Base-by-base conservation (phyloP, 2,329 filamentous ascomycete species). In the Ophiostoma angusticollis region DNA sequence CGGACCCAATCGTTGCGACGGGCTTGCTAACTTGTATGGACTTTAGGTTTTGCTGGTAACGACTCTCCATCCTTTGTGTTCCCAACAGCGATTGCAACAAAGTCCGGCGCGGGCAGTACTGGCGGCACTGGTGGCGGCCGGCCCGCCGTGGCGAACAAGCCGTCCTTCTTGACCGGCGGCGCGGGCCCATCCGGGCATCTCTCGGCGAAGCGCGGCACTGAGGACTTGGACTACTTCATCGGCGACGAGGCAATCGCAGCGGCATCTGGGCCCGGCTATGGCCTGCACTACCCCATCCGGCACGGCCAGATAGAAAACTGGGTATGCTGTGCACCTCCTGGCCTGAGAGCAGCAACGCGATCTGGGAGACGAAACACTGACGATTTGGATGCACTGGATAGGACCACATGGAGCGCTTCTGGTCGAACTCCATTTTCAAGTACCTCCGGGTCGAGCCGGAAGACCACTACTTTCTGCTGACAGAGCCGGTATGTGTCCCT, bases 351-450 rank as follows among this genome's bases (percentile, higher is more conserved):
- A n/a, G n/a, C n/a, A n/a, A n/a, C n/a, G n/a, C n/a, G n/a, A n/a
- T n/a, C n/a, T n/a, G n/a, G n/a, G n/a, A n/a, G n/a, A n/a, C n/a
- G n/a, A n/a, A n/a, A n/a, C n/a, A n/a, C n/a, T n/a, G n/a, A n/a
- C n/a, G n/a, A n/a, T 7, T 19, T 8, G 17, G 18, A 11, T 5
- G 16, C 53, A 45, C 31, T n/a, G 8, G 3, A 18, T 50, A 91
- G 84, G 91, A 98, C 63, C 84, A 95, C 55, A 98, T 98, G 91
- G 91, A 98, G 63, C 80, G 91, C 47, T 98, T 96, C 67, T 98
- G 91, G 91, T 96, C 93, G 50, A 96, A 96, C 67, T 98, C 91
- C 47, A 98, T 98, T 65, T 98, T 98, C 76, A 98, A 98, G 62
- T 98, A 98, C 58, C 74, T 98, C 38, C 78, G 91, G 53, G 91